Evolutionary conservation across 371 early-diverging fungal genomes (phyloP), one percentile per base, ranked within the genome.

Genomic region (Funneliformis caledonium): DNA sequence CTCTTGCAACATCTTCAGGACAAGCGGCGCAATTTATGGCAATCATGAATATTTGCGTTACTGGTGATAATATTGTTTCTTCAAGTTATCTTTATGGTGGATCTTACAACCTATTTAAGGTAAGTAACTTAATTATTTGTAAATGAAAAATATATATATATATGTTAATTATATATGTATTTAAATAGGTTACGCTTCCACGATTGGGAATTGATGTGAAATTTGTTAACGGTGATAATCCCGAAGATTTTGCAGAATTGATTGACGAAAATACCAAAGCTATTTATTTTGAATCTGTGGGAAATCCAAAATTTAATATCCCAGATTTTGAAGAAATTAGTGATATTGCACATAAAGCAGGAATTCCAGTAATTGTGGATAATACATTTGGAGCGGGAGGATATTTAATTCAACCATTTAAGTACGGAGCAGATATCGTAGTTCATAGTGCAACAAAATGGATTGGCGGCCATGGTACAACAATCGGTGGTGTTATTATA

Each of bases 361-460:
- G 95, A n/a, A 88, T 97, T 47, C 96, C 96, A 47, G 82, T 94
- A 42, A 88, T 92, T 80, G 92, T 91, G 60, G 97, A 91, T 88
- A 97, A 97, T 88, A 97, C 97, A 0, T 96, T 96, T 83, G 97
- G 96, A 81, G 93, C 94, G 78, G 70, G 94, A 72, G 97, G 96
- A n/a, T 96, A 94, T 85, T 87, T 96, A 59, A 87, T 89, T 47
- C 90, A 88, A 14, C 97, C 97, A 19, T 92, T 97, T 81, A 93
- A 94, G 22, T 92, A 95, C 84, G 96, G 96, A 76, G 97, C 97
- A 31, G 96, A 97, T 86, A 96, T 97, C 83, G 92, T 97, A 70
- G 92, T 94, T 19, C 93, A 93, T 72, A 95, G 95, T 50, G 94
- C 97, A 14, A 97, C 96, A 48, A 96, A 96, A 87, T 97, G 97